Base-by-base conservation (phyloP, 129 eudicot genomes). In the Tagetes patula region DNA sequence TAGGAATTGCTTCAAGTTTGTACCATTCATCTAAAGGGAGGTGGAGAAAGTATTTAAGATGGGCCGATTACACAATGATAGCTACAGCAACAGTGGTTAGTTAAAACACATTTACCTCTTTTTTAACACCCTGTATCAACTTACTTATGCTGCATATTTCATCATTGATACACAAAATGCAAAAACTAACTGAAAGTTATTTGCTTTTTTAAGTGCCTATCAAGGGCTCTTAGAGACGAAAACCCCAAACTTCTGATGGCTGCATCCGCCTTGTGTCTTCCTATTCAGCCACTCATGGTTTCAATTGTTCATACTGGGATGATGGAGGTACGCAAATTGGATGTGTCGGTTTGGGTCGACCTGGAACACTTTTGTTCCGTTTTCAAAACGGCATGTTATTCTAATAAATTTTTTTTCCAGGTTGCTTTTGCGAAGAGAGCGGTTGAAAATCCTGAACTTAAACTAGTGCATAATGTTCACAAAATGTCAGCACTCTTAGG, bases 51-150 rank as follows among this genome's bases (percentile, higher is more conserved):
- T 90, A 88, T 71, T 46, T 95, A 62, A 86, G 99, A 87, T 95
- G 99, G 99, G 94, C 91, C 43, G 99, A 95, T 77, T 95, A 95
- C 81, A 81, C 99, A 6, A 88, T 91, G 92, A 95, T 95, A 55
- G 99, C 99, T 32, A 87, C 97, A 12, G 95, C 99, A 59, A 86
- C 97, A 6, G 88, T 95, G 97, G 99, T 90, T 72, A 79, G 91
- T 74, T 60, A 42, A 63, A 59, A 65, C 61, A 37, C 27, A 3
- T 53, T 67, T 1, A 59, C 61, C 61, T 34, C 9, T 8, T 67
- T 67, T 40, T 9, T 52, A 56, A 8, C 65, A 58, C 3, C 65
- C 65, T 2, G 0, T 32, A 32, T 60, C 27, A 61, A 61, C 67
- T 54, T 8, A 41, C 8, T 20, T 40, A 2, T 49, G 75, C 1